Evolutionary conservation across 176 grass and related monocot species (phyloP), one percentile per base, ranked within the genome.

Genomic region (Guadua angustifolia): DNA sequence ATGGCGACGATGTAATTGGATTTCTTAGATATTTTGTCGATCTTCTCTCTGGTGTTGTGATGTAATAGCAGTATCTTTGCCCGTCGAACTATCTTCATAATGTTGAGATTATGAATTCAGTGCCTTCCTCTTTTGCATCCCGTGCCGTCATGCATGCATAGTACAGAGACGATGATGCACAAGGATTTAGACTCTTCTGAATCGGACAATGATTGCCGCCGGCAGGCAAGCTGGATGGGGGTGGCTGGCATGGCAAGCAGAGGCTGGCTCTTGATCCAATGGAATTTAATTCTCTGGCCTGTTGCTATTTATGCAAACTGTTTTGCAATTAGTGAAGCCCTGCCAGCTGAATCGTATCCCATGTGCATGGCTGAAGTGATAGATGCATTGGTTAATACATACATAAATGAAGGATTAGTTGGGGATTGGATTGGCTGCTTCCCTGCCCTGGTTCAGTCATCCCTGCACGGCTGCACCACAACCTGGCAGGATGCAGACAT

Each of bases 261-360:
- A 33, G 40, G 8, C 67, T 83, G 77, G 77, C 43, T 39, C 47
- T 59, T 75, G 78, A 74, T 87, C 25, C 47, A 39, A 69, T 18
- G 33, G 49, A 90, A 83, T 83, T 90, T 73, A 86, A 83, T 83
- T 45, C 79, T 67, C 29, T 72, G 88, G 79, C 57, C 22, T 56
- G 73, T 79, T 79, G 79, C 58, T 32, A 66, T 90, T 83, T 83
- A 66, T 58, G 67, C 79, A 22, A 73, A 83, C 74, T 87, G 67
- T 74, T 74, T 71, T 64, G 73, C 74, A 38, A 61, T 59, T 17
- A 86, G 83, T 40, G 9, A 74, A 71, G 12, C 69, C 38, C 25
- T 86, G 79, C 79, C 9, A 11, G 39, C 60, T 56, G 39, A 69
- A 76, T 76, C 71, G 29, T 79, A 32, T 9, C 36, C 66, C 75